Base-by-base conservation (phyloP, 495 filamentous ascomycete genomes). In the Delitschia confertaspora region DNA sequence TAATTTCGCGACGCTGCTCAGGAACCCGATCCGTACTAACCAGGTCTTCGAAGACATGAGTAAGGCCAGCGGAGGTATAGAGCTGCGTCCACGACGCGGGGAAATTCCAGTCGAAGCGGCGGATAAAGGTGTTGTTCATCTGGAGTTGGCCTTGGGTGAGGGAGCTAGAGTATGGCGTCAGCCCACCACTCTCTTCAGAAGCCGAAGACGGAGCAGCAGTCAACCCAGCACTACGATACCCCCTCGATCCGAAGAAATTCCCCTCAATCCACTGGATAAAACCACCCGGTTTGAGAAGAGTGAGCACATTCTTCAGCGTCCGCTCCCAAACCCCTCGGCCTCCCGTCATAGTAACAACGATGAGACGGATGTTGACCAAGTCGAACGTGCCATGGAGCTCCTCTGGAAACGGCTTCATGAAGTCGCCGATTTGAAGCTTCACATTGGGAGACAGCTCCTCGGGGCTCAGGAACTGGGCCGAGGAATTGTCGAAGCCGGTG, bases 401-500 rank as follows among this genome's bases (percentile, higher is more conserved):
- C 2, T 41, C 44, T 0, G 64, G 60, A 24, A 68, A 59, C 6
- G 65, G 62, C 11, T 35, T 29, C 20, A 56, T 50, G 42, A 68
- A 58, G 45, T 69, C 57, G 8, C 64, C 59, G 9, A 55, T 24
- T 22, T 51, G 40, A 29, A 70, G 46, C 0, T 55, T 33, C 3
- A 69, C 51, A 31, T 64, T 64, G 6, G 46, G 5, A 0, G 65
- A 65, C 11, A 56, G 44, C 7, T 32, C 52, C 7, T 50, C 40
- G 0, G 47, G 18, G 0, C 57, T 26, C 6, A 58, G 64, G 37
- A 69, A 69, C 4, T 56, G 38, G n/a, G 59, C 40, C 3, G 56
- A 20, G 3, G 60, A 57, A 37, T 63, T 47, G 51, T 70, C 67
- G 44, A 60, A 69, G 45, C 67, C 67, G 22, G 54, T 53, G 20